phyloP scores from a whole-genome alignment of 2,329 filamentous ascomycete genomes.

The Xylariaceae sp. region DNA sequence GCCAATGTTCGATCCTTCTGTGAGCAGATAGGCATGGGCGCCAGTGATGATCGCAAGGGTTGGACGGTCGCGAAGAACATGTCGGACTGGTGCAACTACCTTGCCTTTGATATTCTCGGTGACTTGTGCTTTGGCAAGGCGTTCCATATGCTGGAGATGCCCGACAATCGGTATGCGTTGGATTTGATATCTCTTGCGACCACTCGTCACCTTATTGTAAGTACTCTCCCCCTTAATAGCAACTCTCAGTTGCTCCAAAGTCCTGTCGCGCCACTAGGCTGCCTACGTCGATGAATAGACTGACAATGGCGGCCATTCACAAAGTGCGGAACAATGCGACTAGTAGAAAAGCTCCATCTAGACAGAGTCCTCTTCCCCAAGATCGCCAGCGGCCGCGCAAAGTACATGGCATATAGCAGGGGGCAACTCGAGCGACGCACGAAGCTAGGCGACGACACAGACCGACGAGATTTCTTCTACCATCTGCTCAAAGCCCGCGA shows the following conservation, averaged over 20 bases:
- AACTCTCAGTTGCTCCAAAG: background rate
- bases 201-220: constrained; percentile 64
- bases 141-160: constrained; percentile 57
- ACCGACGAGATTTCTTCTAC: constrained; percentile 72
- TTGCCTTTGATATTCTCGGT: constrained; percentile 60
- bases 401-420: constrained; percentile 69
- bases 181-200: constrained; percentile 64
- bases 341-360: constrained; percentile 61
- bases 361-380: constrained; percentile 65
- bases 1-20: constrained; percentile 65
- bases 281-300: background rate
- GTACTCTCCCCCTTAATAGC: constrained; percentile 24
- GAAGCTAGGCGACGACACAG: constrained; percentile 60
- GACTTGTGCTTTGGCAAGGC: constrained; percentile 60
- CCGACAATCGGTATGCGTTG: constrained; percentile 62
- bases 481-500: constrained; percentile 69
- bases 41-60: constrained; percentile 44
- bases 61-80: constrained; percentile 60
- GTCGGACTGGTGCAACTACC: constrained; percentile 59
- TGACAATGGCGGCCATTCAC: background rate
- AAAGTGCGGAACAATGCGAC: constrained; percentile 68
- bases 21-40: constrained; percentile 46
- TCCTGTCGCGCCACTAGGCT: background rate
- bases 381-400: constrained; percentile 62
- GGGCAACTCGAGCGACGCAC: constrained; percentile 63